Conservation (phyloP, 441 rosid species). For the Manihot esculenta region DNA sequence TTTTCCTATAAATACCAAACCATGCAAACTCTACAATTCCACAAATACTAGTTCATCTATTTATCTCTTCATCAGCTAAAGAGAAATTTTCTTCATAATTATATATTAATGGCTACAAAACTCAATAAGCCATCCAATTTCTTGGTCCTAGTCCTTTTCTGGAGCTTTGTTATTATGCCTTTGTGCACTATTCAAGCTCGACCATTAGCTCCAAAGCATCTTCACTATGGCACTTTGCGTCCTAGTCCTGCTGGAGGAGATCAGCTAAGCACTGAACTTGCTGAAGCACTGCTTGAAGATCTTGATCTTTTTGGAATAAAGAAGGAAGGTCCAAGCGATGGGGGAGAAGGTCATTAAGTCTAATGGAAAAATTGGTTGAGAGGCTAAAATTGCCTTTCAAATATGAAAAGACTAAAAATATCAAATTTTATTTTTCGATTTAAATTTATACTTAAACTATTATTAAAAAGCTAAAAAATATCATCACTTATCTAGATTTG, state of each 20-base stretch:
- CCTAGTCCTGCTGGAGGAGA: not conserved
- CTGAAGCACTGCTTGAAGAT: not conserved
- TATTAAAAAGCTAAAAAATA: too few species aligned
- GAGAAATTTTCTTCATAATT: too few species aligned
- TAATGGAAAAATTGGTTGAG: not conserved
- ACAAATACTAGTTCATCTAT: not conserved
- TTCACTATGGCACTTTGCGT: not conserved
- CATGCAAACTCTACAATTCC: not conserved
- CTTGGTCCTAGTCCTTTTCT: not conserved
- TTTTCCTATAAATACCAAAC: not conserved
- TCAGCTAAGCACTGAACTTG: not conserved
- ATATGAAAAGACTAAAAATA: too few species aligned
- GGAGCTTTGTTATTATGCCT: not conserved
- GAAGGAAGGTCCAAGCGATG: constrained; percentile 15
- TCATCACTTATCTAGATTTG: too few species aligned
- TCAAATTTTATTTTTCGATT: too few species aligned
- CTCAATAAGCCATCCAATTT: not conserved
- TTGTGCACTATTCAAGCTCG: not conserved
- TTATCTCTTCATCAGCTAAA: too few species aligned
- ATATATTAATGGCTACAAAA: not conserved
- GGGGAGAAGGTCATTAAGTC: constrained; percentile 13
- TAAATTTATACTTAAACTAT: too few species aligned
- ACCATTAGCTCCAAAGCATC: constrained; percentile 2
- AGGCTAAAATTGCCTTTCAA: not conserved
- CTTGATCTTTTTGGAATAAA: constrained; percentile 15